Conservation (phyloP, 2,329 filamentous ascomycete genomes). For the Ceratocystis destructans region DNA sequence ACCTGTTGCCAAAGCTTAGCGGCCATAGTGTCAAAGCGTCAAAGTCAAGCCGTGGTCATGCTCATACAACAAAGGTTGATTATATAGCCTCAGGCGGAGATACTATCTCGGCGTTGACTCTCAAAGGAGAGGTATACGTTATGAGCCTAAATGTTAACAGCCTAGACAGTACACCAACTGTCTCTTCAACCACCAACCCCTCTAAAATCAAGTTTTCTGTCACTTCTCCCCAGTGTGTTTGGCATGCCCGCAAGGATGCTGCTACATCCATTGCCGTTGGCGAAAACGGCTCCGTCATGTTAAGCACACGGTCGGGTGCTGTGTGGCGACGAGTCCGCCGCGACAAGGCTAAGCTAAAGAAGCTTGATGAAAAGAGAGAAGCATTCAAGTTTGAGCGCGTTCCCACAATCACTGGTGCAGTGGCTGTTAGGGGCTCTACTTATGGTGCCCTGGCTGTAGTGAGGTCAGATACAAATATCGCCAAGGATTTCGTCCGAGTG, state of each 20-base stretch:
- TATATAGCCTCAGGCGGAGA: slow-evolving; percentile 76
- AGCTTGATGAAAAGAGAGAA: slow-evolving; percentile 51
- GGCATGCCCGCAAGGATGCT: slow-evolving; percentile 78
- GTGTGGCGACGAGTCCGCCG: slow-evolving; percentile 84
- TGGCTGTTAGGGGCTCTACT: slow-evolving; percentile 71
- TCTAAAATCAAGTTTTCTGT: slow-evolving; percentile 76
- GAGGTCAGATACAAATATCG: slow-evolving; percentile 70
- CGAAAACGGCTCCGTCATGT: slow-evolving; percentile 86
- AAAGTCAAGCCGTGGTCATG: slow-evolving; percentile 45
- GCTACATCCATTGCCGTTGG: slow-evolving; percentile 77
- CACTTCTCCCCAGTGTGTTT: slow-evolving; percentile 65
- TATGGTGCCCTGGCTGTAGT: slow-evolving; percentile 85
- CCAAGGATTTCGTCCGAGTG: slow-evolving; percentile 55
- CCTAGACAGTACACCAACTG: slow-evolving; percentile 45
- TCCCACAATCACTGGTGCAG: slow-evolving; percentile 71
- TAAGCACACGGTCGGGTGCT: slow-evolving; percentile 81
- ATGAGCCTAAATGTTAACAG: slow-evolving; percentile 60
- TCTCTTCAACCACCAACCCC: slow-evolving; percentile 78
- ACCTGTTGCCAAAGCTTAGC: slow-evolving; percentile 49
- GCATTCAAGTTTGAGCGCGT: slow-evolving; percentile 94
- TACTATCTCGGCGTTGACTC: slow-evolving; percentile 78
- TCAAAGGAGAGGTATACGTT: slow-evolving; percentile 75
- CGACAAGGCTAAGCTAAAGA: slow-evolving; percentile 55
- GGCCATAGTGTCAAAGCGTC: not conserved
- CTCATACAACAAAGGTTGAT: slow-evolving; percentile 42